Evolutionary conservation across 257 asterid genomes (phyloP), one percentile per base, ranked within the genome.

Genomic region (Fraxinus americana): DNA sequence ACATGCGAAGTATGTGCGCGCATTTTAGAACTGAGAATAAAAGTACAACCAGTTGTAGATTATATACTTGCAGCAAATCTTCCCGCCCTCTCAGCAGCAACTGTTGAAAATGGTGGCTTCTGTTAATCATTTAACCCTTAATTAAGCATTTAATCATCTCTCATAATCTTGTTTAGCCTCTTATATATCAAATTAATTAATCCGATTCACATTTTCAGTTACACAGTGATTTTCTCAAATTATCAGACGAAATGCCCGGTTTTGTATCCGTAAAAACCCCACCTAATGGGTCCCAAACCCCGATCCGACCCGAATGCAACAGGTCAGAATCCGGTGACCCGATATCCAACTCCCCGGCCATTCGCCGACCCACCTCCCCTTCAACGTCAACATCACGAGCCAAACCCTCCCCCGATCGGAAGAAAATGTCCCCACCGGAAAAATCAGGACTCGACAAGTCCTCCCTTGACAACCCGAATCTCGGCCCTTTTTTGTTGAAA

Each of bases 391-490:
- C 94, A 77, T 96, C 99, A 67, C 94, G 97, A 59, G 93, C 92
- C 45, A 95, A 93, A 73, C 97, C 97, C 32, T 93, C 99, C 0
- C 97, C 99, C 14, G 93, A 93, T 89, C 97, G 97, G 4, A 90
- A 87, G 94, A 93, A 93, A 82, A 93, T 93, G 82, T 90, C 99
- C 5, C 88, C 97, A 0, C 97, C 97, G 7, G 97, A 90, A 72
- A 90, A 89, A 63, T 54, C 38, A n/a, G 84, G 85, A 0, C 77
- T 90, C 19, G 90, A 89, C 19, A 97, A 93, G 71, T 68, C 99
- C 32, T 91, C 98, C 7, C 94, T 95, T 12, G 98, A 93, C 75
- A 96, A 95, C 86, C 98, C 98, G 82, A 98, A 96, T 96, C 99
- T 96, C 48, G 99, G 98, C 25, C 99, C 99, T 1, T 96, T 93